Conservation (phyloP, 2,329 filamentous ascomycete species). For the Cadophora luteo-olivacea region DNA sequence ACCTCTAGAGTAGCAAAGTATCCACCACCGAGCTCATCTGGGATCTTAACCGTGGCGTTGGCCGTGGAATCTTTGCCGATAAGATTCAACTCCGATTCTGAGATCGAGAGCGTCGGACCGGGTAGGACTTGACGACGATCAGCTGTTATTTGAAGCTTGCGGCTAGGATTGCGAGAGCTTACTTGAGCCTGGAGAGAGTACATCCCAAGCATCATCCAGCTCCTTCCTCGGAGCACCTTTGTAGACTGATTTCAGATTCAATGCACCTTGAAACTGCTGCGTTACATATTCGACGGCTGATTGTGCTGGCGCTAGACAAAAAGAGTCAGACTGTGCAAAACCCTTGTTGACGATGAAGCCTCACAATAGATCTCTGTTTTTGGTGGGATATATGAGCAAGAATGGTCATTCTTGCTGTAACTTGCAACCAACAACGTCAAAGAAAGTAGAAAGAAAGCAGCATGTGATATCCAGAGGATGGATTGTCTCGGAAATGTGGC, state of each 20-base stretch:
- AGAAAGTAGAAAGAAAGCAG: not conserved
- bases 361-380: not conserved
- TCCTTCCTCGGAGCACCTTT: not conserved
- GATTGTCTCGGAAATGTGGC: not conserved
- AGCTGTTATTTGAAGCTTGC: not conserved
- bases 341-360: not conserved
- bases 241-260: not conserved
- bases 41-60: conserved; percentile 9
- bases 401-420: not conserved
- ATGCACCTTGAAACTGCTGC: not conserved
- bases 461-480: not conserved
- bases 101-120: not conserved
- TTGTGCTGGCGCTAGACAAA: not conserved
- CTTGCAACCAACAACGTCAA: not conserved
- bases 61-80: not conserved
- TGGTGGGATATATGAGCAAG: not conserved
- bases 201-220: conserved; percentile 14
- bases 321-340: not conserved
- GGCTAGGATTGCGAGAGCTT: not conserved
- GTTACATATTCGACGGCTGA: not conserved
- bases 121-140: not conserved
- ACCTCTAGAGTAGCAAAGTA: conserved; percentile 19
- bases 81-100: not conserved
- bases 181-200: not conserved
- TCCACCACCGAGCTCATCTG: conserved; percentile 16